Conservation (phyloP, 805 yeast genomes). For the Clavispora phyllophila region DNA sequence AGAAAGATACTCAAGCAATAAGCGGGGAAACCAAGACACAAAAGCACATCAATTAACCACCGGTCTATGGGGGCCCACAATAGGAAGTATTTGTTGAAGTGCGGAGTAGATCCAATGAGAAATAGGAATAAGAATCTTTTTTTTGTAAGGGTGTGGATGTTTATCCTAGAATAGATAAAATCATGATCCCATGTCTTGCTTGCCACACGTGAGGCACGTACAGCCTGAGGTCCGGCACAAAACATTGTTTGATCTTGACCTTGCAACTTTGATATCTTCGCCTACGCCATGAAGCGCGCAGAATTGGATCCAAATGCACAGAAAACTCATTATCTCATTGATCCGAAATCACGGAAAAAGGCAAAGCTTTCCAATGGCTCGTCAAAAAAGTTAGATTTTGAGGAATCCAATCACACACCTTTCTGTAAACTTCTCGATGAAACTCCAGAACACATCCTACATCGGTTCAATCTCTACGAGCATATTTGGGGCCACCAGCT, state of each 20-base stretch:
- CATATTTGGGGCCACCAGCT: conserved; percentile 27
- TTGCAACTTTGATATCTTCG: not conserved
- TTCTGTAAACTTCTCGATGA: conserved; percentile 23
- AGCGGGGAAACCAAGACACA: not conserved
- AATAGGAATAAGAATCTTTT: not conserved
- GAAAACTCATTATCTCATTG: conserved; percentile 31
- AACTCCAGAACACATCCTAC: conserved; percentile 14
- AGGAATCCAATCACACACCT: conserved; percentile 13
- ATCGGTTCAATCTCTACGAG: conserved; percentile 21
- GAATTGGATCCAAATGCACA: conserved; percentile 17
- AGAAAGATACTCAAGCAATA: not conserved
- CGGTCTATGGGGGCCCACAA: not conserved
- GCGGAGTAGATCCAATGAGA: not conserved
- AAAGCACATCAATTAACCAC: not conserved
- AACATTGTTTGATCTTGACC: not conserved
- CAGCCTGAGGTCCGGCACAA: not conserved
- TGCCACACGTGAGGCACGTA: not conserved
- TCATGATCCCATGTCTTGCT: not conserved
- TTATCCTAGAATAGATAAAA: not conserved
- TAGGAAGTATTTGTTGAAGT: not conserved
- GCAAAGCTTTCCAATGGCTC: not conserved
- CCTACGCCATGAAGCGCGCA: not conserved
- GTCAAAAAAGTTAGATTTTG: not conserved
- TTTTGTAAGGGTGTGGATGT: not conserved
- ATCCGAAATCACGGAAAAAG: conserved; percentile 6